Conservation (phyloP, 2,329 filamentous ascomycete species). For the Ophiostoma sp. region DNA sequence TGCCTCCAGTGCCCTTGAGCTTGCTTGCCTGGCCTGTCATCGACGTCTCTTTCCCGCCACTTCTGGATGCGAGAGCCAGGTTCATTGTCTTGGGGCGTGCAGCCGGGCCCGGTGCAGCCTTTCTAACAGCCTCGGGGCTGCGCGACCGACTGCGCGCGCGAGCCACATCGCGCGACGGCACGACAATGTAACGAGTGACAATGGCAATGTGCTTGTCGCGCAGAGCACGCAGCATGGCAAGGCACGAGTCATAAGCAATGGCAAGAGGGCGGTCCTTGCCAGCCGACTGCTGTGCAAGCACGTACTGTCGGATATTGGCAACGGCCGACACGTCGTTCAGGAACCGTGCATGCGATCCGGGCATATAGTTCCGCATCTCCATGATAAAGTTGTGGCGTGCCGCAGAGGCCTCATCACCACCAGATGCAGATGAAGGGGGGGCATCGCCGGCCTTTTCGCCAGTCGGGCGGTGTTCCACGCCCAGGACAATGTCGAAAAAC, state of each 20-base stretch:
- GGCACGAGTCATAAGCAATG: constrained; percentile 83
- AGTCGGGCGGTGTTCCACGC: constrained; percentile 84
- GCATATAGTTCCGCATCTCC: constrained; percentile 98
- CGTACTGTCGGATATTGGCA: constrained; percentile 82
- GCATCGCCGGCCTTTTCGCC: constrained; percentile 58
- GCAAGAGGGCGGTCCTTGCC: constrained; percentile 58
- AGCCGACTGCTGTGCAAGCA: constrained; percentile 49
- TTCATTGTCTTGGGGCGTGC: constrained; percentile 25
- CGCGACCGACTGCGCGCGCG: constrained; percentile 58
- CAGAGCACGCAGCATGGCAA: constrained; percentile 63
- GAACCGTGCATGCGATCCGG: constrained; percentile 84
- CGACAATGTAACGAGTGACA: constrained; percentile 90
- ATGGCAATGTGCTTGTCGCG: constrained; percentile 95
- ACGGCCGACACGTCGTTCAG: constrained; percentile 71
- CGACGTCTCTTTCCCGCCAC: constrained; percentile 21
- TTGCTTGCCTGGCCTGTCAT: constrained; percentile 36
- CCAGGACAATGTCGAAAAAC: constrained; percentile 90
- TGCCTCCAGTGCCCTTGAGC: constrained; percentile 81
- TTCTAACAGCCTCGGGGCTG: constrained; percentile 45
- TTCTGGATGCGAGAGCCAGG: constrained; percentile 20
- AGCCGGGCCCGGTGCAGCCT: constrained; percentile 21
- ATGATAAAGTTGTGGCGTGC: constrained; percentile 79
- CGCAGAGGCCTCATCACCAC: constrained; percentile 28
- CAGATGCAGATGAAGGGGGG: background rate
- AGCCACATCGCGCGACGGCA: constrained; percentile 69